phyloP scores from a whole-genome alignment of 1,284 basidiomycete species.

The Tausonia pullulans region DNA sequence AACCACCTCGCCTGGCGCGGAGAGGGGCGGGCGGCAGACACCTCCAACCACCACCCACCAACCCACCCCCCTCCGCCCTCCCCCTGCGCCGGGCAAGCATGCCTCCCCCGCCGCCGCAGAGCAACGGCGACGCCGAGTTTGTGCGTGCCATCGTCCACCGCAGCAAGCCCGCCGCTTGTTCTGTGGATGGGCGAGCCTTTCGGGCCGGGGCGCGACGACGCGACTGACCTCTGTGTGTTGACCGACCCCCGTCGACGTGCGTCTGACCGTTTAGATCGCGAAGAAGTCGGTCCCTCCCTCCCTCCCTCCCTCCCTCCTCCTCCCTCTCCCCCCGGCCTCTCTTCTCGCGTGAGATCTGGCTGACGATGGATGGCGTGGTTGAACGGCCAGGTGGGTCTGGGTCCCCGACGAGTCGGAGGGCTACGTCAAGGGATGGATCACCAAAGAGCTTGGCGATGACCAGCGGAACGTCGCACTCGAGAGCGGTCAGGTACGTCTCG shows the following conservation, averaged over 20 bases:
- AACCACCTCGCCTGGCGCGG: too few relatives aligned
- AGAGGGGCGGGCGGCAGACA: too few relatives aligned
- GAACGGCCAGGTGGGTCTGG: conserved; percentile 61
- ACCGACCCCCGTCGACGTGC: background rate
- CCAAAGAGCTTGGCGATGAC: conserved; percentile 55
- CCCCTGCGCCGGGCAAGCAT: too few relatives aligned
- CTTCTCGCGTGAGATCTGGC: background rate
- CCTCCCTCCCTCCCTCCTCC: background rate
- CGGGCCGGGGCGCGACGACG: background rate
- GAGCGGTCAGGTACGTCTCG: conserved; percentile 55
- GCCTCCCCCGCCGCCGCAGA: too few relatives aligned
- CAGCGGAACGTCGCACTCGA: conserved; percentile 66
- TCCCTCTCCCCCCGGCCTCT: background rate
- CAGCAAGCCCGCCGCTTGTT: too few relatives aligned
- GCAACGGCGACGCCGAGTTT: conserved; percentile 11
- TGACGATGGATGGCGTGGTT: background rate
- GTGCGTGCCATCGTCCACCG: background rate
- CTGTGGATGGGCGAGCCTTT: background rate
- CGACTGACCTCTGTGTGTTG: background rate
- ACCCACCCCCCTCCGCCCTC: too few relatives aligned
- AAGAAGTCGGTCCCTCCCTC: conserved; percentile 5
- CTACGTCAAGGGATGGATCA: conserved; percentile 81
- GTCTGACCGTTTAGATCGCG: background rate
- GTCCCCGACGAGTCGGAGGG: conserved; percentile 80
- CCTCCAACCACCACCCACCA: too few relatives aligned